These are phyloP conservation scores for Entonaema liquescens DNA, from an alignment of 495 filamentous ascomycete genomes.

Conservation along the genomic window DNA sequence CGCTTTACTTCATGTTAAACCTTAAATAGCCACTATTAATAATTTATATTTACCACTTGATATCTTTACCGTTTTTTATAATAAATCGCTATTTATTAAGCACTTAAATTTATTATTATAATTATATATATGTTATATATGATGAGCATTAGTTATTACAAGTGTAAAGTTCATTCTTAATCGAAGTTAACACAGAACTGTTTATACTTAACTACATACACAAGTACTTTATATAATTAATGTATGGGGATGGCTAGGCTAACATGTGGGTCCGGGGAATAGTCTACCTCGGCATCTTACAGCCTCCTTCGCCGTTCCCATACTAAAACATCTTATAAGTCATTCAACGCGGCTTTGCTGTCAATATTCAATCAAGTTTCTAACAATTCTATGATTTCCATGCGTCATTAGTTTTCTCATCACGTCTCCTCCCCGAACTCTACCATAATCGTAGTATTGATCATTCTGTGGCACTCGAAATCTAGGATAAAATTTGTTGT, in stretches of 20 bases:
- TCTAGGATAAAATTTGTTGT: background rate
- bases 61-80: too few species aligned
- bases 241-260: background rate
- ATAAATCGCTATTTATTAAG: too few species aligned
- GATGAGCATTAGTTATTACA: too few species aligned
- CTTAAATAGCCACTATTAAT: too few species aligned
- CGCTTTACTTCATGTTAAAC: too few species aligned
- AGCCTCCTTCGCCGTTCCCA: background rate
- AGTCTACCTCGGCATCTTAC: conserved; percentile 4
- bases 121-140: too few species aligned
- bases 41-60: too few species aligned
- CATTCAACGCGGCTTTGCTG: background rate
- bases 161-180: too few species aligned
- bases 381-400: too few species aligned
- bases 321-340: background rate
- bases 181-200: too few species aligned
- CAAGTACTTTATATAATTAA: background rate
- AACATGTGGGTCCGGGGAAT: background rate
- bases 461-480: background rate
- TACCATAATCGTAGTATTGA: background rate
- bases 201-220: too few species aligned
- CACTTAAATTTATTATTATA: too few species aligned
- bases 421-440: background rate
- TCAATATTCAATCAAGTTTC: background rate
- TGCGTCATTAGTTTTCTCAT: background rate